Conservation (phyloP, 352 stramenopile species). For the Aphanomyces euteiches region DNA sequence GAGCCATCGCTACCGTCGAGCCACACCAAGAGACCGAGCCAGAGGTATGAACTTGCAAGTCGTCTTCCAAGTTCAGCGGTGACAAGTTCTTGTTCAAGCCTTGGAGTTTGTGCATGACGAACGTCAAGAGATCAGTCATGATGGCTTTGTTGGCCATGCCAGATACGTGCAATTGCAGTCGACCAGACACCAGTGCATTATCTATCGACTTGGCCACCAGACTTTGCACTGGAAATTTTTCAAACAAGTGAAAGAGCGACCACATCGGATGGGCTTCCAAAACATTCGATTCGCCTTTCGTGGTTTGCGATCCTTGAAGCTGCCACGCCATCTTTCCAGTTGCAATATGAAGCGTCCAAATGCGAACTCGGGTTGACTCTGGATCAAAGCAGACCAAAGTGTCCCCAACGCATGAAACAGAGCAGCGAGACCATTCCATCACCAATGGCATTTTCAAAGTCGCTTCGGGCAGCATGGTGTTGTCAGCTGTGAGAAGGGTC, state of each 20-base stretch:
- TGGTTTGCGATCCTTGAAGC: slow-evolving; percentile 32
- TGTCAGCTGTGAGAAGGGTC: slow-evolving; percentile 31
- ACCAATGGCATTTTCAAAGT: neutral
- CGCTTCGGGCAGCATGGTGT: slow-evolving; percentile 25
- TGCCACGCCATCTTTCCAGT: slow-evolving; percentile 33
- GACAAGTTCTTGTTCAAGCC: slow-evolving; percentile 60
- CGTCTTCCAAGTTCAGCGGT: slow-evolving; percentile 32
- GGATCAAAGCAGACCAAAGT: slow-evolving; percentile 39
- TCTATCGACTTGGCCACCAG: slow-evolving; percentile 7
- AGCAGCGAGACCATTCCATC: slow-evolving; percentile 23
- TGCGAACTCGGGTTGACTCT: slow-evolving; percentile 21
- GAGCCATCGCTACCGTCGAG: slow-evolving; percentile 32
- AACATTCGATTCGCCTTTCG: neutral
- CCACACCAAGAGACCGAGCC: slow-evolving; percentile 12
- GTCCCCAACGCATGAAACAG: slow-evolving; percentile 35
- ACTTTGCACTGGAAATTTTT: slow-evolving; percentile 49
- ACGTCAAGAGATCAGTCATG: slow-evolving; percentile 34
- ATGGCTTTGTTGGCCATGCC: neutral
- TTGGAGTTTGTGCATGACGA: slow-evolving; percentile 48
- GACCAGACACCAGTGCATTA: neutral
- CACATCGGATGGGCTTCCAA: slow-evolving; percentile 34
- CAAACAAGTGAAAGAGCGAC: slow-evolving; percentile 44
- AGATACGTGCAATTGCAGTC: slow-evolving; percentile 7
- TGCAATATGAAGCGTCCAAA: slow-evolving; percentile 34
- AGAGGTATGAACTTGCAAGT: slow-evolving; percentile 1